A percentile compares a stretch with the other conserved stretches of the same genome.
phyloP scores from a whole-genome alignment of 805 yeast species.

The Brettanomyces bruxellensis region DNA sequence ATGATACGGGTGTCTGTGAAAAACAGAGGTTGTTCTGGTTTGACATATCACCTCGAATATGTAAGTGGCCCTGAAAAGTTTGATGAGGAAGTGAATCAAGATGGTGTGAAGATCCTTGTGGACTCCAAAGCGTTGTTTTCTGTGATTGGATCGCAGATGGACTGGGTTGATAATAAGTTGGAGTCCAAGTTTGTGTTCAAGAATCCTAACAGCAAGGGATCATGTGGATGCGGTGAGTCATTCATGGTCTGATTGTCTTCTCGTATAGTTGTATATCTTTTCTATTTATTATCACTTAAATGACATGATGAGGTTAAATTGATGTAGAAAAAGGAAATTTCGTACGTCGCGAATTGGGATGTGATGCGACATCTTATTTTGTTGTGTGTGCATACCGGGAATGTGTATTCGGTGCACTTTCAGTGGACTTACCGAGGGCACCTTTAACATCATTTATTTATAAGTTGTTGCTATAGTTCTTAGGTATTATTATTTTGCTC shows the following conservation, averaged over 20 bases:
- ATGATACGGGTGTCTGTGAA: constrained; percentile 88
- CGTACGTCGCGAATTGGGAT: too few species aligned
- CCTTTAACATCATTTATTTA: too few species aligned
- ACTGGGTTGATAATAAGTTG: constrained; percentile 91
- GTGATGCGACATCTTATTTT: too few species aligned
- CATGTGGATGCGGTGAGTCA: constrained; percentile 98
- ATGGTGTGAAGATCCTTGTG: constrained; percentile 84
- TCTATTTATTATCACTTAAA: neutral
- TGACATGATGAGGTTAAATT: neutral
- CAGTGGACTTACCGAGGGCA: too few species aligned
- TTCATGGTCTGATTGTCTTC: constrained; percentile 68
- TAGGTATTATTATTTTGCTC: too few species aligned
- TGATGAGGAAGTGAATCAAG: constrained; percentile 89
- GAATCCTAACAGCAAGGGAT: constrained; percentile 95
- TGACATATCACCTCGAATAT: constrained; percentile 85
- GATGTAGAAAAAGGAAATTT: neutral
- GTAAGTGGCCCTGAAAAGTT: constrained; percentile 88
- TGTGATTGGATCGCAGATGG: constrained; percentile 97
- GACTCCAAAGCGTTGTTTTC: constrained; percentile 95
- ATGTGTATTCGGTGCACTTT: too few species aligned
- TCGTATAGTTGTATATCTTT: neutral
- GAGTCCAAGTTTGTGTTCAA: constrained; percentile 83
- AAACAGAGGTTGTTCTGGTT: constrained; percentile 95
- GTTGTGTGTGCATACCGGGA: too few species aligned
- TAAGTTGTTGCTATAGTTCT: too few species aligned